Evolutionary conservation across 176 grass and related monocot species (phyloP).

Genomic region (Puya raimondii): DNA sequence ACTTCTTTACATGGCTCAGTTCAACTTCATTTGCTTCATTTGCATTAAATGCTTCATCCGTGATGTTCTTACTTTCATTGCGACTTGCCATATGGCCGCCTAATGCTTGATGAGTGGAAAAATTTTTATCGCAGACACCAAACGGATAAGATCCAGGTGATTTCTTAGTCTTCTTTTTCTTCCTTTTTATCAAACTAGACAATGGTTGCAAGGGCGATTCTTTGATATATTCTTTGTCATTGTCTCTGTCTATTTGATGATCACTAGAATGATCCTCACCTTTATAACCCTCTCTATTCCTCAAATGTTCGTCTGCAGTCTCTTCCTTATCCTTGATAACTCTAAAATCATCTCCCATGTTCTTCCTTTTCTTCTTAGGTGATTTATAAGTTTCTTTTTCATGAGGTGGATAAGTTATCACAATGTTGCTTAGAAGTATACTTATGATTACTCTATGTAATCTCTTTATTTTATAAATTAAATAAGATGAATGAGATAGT

Average conservation of each 20-base stretch:
- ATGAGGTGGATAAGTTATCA: too few species aligned
- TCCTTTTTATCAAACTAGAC: background rate
- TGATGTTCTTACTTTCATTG: background rate
- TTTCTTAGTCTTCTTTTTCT: background rate
- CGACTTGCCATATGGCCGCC: background rate
- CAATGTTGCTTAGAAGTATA: too few species aligned
- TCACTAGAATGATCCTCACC: background rate
- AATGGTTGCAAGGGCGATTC: too few species aligned
- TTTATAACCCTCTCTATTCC: background rate
- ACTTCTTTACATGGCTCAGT: background rate
- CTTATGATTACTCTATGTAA: too few species aligned
- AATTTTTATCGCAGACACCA: background rate
- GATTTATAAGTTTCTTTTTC: too few species aligned
- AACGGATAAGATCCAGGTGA: background rate
- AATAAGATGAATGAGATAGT: too few species aligned
- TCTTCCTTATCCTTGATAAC: too few species aligned
- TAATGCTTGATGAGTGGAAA: constrained; percentile 6
- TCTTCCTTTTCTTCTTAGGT: too few species aligned
- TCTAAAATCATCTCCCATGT: too few species aligned
- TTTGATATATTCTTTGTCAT: background rate
- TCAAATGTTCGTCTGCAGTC: too few species aligned
- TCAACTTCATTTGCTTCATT: background rate
- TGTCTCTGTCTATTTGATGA: background rate
- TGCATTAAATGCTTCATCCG: background rate
- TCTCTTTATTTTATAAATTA: too few species aligned